A percentile compares a stretch with the other conserved stretches of the same genome.
Conservation (phyloP, 2,329 filamentous ascomycete species). For the Cordyceps fumosorosea region DNA sequence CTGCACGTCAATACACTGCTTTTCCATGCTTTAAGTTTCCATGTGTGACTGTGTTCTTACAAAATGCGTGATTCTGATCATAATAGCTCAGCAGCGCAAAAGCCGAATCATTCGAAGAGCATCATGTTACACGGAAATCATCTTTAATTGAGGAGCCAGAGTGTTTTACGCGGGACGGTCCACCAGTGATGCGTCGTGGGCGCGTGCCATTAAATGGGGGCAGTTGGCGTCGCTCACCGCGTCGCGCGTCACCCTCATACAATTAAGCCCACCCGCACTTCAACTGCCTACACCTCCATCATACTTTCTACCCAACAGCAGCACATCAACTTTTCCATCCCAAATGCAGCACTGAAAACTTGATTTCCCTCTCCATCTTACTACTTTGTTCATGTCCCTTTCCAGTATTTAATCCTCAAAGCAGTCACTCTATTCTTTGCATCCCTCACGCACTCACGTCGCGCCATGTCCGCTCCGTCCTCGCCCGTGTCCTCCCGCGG, state of each 20-base stretch:
- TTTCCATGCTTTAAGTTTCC: background rate
- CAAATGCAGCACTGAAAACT: background rate
- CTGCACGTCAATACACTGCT: slow-evolving; percentile 10
- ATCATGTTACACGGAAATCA: background rate
- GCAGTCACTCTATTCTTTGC: background rate
- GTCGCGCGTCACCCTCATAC: slow-evolving; percentile 8
- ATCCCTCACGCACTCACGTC: background rate
- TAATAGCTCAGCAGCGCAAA: background rate
- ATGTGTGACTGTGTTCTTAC: background rate
- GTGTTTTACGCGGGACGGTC: background rate
- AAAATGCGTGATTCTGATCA: background rate
- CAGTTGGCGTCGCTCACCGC: background rate
- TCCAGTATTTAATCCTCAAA: background rate
- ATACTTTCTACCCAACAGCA: background rate
- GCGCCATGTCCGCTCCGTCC: slow-evolving; percentile 30
- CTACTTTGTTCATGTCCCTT: background rate
- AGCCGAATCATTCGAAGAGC: background rate
- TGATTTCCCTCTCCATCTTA: background rate
- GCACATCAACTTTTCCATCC: background rate
- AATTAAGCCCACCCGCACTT: background rate
- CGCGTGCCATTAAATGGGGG: slow-evolving; percentile 9
- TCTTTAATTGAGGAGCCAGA: background rate
- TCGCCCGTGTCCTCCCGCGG: slow-evolving; percentile 37
- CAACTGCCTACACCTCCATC: background rate
- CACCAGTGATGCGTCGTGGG: background rate